These are phyloP conservation scores for Flaveria bidentis DNA, from an alignment of 129 eudicot species.

Conservation along the genomic window DNA sequence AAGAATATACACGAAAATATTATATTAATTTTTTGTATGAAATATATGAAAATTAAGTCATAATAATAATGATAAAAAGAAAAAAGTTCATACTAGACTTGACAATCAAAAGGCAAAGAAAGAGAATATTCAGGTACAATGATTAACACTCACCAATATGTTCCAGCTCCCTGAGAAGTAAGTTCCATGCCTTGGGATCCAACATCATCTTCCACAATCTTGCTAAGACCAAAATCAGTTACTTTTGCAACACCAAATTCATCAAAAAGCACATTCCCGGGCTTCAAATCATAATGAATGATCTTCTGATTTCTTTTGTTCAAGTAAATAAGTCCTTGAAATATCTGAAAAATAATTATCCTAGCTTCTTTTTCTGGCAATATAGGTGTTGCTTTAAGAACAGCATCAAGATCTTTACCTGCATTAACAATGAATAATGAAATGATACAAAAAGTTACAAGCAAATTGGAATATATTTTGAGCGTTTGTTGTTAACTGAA, in stretches of 20 bases:
- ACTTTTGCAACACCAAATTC: slow-evolving; percentile 94
- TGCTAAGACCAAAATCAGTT: slow-evolving; percentile 98
- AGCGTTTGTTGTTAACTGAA: background rate
- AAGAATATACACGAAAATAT: background rate
- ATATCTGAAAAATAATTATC: slow-evolving; percentile 85
- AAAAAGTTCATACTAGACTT: background rate
- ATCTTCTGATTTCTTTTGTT: slow-evolving; percentile 89
- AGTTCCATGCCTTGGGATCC: slow-evolving; percentile 99
- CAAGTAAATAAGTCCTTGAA: slow-evolving; percentile 95
- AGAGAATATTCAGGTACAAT: background rate
- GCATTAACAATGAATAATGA: slow-evolving; percentile 4
- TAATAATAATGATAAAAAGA: background rate
- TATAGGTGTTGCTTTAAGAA: slow-evolving; percentile 79
- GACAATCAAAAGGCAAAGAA: background rate
- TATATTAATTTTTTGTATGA: background rate
- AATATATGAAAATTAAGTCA: background rate
- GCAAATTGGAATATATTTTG: background rate
- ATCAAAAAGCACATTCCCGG: slow-evolving; percentile 96
- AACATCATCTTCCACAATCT: slow-evolving; percentile 98
- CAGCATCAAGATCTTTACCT: slow-evolving; percentile 99
- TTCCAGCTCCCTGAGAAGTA: slow-evolving; percentile 99
- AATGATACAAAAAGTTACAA: background rate
- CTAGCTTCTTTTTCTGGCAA: slow-evolving; percentile 95
- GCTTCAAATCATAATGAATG: slow-evolving; percentile 97
- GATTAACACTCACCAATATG: slow-evolving; percentile 74